Base-by-base conservation (phyloP, 1,284 basidiomycete species). In the Leccinum solheimii region DNA sequence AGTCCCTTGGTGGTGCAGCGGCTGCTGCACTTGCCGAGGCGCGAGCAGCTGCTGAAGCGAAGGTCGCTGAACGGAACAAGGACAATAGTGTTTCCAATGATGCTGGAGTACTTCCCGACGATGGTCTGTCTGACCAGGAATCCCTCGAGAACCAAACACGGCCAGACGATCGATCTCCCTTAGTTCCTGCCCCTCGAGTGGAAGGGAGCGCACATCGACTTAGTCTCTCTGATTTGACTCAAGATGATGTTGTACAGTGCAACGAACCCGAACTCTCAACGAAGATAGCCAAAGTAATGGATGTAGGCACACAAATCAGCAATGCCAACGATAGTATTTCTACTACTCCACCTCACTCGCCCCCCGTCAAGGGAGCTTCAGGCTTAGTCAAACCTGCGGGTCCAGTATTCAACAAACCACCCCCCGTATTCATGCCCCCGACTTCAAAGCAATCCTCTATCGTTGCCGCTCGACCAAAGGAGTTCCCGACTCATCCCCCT, bases 1-100 rank as follows among this genome's bases (percentile, higher is more conserved):
- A 85, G 69, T 86, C 88, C n/a, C 69, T 88, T 6, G 86, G 86
- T 52, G 70, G 65, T 52, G 76, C 73, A n/a, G 81, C 83, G 11
- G 85, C 81, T 3, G 83, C 80, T 30, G 86, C 85, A 19, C 79
- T 91, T 14, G 88, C 87, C 8, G 86, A 90, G 73, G 88, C 88
- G 10, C 79, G 83, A 59, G 87, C 87, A 55, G 85, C 85, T 51
- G 90, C 90, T 5, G 86, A 91, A 70, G 88, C 86, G 5, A 81
- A 83, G 60, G 80, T 92, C 13, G 88, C 85, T 2, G 82, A 90
- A 68, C 77, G 87, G 50, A 77, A 83, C 64, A 83, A 83, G 70
- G 73, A 78, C 49, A 79, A 80, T 56, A 76, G 78, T 54, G 76
- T 77, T 71, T 62, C 67, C 70, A 60, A 72, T 67, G 45, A 74